These are phyloP conservation scores for Sindora glabra DNA, from an alignment of 306 rosid species.

Conservation along the genomic window DNA sequence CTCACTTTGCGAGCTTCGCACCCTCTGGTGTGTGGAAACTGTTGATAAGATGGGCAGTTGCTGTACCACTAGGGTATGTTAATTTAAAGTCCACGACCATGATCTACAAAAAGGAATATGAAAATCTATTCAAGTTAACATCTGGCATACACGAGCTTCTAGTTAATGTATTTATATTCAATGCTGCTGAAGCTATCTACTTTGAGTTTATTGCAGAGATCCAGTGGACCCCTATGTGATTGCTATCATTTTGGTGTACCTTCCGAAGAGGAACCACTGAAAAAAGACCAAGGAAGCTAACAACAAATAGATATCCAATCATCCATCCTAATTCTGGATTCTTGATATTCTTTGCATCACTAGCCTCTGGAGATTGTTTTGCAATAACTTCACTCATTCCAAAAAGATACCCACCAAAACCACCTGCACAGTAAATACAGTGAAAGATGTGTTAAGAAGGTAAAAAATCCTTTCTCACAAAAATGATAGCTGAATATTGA, in stretches of 20 bases:
- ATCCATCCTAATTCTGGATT: slow-evolving; percentile 42
- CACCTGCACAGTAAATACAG: slow-evolving; percentile 29
- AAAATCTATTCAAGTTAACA: not conserved
- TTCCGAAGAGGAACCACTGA: slow-evolving; percentile 46
- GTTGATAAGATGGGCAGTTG: slow-evolving; percentile 49
- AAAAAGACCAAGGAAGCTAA: slow-evolving; percentile 48
- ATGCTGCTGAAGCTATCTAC: not conserved
- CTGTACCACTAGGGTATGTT: slow-evolving; percentile 55
- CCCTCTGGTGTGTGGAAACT: slow-evolving; percentile 50
- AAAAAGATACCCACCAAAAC: slow-evolving; percentile 44
- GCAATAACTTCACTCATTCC: slow-evolving; percentile 40
- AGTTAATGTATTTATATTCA: too few species aligned
- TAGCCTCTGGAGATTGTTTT: slow-evolving; percentile 27
- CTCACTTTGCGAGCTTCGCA: slow-evolving; percentile 43
- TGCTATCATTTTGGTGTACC: slow-evolving; percentile 13
- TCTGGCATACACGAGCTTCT: not conserved
- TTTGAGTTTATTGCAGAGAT: not conserved
- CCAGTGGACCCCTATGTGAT: not conserved
- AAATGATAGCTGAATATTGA: not conserved
- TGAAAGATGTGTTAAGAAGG: not conserved
- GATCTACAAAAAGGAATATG: slow-evolving; percentile 26
- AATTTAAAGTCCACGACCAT: slow-evolving; percentile 44
- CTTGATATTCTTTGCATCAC: not conserved
- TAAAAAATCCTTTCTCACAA: not conserved
- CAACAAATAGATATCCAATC: slow-evolving; percentile 36